Percentiles rank a stretch among this genome's conserved stretches.
phyloP scores from a whole-genome alignment of 2,329 filamentous ascomycete genomes.

The Aureobasidium lini region DNA sequence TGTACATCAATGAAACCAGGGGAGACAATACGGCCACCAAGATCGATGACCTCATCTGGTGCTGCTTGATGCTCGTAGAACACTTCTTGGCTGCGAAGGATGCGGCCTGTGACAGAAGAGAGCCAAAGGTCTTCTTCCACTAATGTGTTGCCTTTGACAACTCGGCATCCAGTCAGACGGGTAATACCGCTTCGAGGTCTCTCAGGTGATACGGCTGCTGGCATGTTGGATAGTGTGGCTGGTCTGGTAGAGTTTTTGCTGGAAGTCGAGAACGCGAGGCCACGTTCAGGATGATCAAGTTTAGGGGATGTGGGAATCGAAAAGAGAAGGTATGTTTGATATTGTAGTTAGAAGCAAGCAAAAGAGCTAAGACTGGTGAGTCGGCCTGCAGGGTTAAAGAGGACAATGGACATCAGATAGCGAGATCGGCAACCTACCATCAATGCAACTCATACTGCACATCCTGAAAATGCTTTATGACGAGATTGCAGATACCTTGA shows the following conservation, averaged over 20 bases:
- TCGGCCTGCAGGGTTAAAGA: background rate
- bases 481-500: background rate
- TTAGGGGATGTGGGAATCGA: too few relatives aligned
- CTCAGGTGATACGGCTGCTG: constrained; percentile 32
- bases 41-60: constrained; percentile 69
- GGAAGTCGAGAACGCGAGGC: too few relatives aligned
- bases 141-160: constrained; percentile 61
- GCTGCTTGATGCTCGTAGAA: constrained; percentile 61
- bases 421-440: constrained; percentile 1
- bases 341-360: background rate
- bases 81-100: constrained; percentile 61
- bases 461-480: background rate
- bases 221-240: constrained; percentile 24
- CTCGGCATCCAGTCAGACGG: constrained; percentile 58
- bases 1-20: constrained; percentile 88
- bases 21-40: constrained; percentile 73
- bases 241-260: too few relatives aligned
- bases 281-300: too few relatives aligned
- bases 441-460: background rate
- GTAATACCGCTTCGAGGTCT: constrained; percentile 52
- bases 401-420: background rate
- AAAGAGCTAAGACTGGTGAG: background rate
- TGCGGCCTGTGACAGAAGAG: constrained; percentile 71
- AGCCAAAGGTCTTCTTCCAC: constrained; percentile 82
- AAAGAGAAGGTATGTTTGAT: background rate